Evolutionary conservation across 108 stramenopile genomes (phyloP).

Genomic region (Cylindrotheca closterium): DNA sequence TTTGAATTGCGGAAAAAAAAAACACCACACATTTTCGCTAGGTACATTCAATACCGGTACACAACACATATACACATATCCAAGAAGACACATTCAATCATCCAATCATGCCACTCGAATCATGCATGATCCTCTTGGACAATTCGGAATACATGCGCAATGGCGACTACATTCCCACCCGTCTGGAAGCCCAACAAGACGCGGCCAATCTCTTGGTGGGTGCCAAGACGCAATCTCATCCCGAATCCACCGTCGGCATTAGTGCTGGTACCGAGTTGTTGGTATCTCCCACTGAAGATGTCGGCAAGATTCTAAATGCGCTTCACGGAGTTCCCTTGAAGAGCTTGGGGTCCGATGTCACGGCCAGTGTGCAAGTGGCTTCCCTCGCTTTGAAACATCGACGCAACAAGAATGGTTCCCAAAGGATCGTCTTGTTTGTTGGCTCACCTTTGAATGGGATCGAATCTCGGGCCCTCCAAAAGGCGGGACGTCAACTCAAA

Average conservation of each 20-base stretch:
- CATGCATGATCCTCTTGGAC: conserved; percentile 97
- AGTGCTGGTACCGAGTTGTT: conserved; percentile 88
- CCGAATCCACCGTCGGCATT: conserved; percentile 97
- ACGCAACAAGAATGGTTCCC: conserved; percentile 96
- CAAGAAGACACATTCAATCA: not conserved
- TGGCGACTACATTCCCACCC: conserved; percentile 98
- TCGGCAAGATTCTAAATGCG: conserved; percentile 90
- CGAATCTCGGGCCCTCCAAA: conserved; percentile 55
- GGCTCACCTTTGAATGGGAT: conserved; percentile 71
- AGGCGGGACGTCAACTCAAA: conserved; percentile 87
- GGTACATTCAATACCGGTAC: too few species aligned
- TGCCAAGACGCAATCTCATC: conserved; percentile 90
- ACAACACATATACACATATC: too few species aligned
- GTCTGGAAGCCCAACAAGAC: conserved; percentile 96
- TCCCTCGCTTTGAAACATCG: conserved; percentile 96
- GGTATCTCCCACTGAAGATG: conserved; percentile 93
- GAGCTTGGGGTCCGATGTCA: conserved; percentile 54
- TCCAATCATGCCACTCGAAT: conserved; percentile 89
- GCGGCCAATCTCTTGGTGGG: conserved; percentile 94
- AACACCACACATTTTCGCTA: too few species aligned
- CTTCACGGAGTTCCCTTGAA: conserved; percentile 61
- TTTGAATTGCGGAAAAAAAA: not conserved
- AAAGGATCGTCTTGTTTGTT: conserved; percentile 94
- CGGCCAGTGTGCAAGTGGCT: conserved; percentile 90
- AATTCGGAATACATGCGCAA: conserved; percentile 98